A percentile compares a stretch with the other conserved stretches of the same genome.
These are phyloP conservation scores for Acanthamoeba healyi DNA, from an alignment of 208 protist genomes.

Conservation along the genomic window DNA sequence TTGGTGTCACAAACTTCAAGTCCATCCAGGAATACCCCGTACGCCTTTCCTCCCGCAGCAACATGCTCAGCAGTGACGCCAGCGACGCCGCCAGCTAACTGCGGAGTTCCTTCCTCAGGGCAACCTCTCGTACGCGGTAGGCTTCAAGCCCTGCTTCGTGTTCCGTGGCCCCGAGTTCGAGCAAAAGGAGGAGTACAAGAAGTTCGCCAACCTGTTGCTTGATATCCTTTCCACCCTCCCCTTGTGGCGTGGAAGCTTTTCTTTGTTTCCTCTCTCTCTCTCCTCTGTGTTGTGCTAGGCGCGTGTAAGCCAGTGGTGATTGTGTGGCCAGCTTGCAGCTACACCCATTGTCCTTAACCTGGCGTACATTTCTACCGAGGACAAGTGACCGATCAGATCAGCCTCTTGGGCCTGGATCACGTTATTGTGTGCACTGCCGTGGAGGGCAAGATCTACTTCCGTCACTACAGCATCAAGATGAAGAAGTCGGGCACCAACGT, in stretches of 20 bases:
- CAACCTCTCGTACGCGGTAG: conserved; percentile 65
- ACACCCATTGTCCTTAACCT: conserved; percentile 52
- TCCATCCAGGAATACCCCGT: conserved; percentile 71
- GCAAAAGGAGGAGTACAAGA: conserved; percentile 77
- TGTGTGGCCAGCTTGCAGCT: no score
- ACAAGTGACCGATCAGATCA: conserved; percentile 81
- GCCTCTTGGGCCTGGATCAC: conserved; percentile 88
- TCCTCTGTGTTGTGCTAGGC: neutral
- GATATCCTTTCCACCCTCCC: conserved; percentile 38
- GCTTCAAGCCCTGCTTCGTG: conserved; percentile 89
- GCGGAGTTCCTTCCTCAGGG: neutral
- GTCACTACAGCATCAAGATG: conserved; percentile 78
- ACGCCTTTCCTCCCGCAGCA: neutral
- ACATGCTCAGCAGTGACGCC: no score
- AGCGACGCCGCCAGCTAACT: no score
- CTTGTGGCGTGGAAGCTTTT: neutral
- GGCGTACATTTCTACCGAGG: conserved; percentile 89
- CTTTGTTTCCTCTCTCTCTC: neutral
- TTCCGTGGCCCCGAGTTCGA: conserved; percentile 90
- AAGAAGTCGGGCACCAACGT: conserved; percentile 80
- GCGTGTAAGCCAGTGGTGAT: no score
- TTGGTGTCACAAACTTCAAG: conserved; percentile 83
- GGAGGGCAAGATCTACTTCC: conserved; percentile 79
- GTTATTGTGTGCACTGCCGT: conserved; percentile 85
- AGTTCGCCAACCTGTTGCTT: conserved; percentile 83